Evolutionary conservation across 1,139 yeast species (phyloP).

Genomic region (Kluyveromyces sp.): DNA sequence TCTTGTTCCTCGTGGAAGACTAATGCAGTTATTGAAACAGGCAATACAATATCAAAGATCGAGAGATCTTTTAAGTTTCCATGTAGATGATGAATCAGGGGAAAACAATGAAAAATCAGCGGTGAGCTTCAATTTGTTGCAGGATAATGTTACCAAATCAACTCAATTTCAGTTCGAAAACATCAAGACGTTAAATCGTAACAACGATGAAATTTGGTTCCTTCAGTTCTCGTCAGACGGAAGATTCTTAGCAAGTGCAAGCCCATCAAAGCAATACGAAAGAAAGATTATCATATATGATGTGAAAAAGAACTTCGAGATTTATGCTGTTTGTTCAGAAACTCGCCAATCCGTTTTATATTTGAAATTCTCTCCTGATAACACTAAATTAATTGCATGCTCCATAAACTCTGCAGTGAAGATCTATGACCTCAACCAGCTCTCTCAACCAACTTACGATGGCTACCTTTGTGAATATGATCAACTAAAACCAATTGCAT

Average conservation of each 20-base stretch:
- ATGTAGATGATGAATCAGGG: slow-evolving; percentile 15
- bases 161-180: slow-evolving; percentile 21
- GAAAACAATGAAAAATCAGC: background rate
- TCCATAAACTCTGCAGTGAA: slow-evolving; percentile 60
- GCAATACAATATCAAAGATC: slow-evolving; percentile 43
- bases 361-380: slow-evolving; percentile 65
- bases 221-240: slow-evolving; percentile 76
- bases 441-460: slow-evolving; percentile 7
- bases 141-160: slow-evolving; percentile 22
- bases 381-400: slow-evolving; percentile 57
- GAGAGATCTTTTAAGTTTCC: slow-evolving; percentile 33
- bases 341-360: slow-evolving; percentile 59
- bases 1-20: slow-evolving; percentile 45
- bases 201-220: slow-evolving; percentile 79
- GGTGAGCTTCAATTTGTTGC: slow-evolving; percentile 19
- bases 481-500: slow-evolving; percentile 4
- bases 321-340: slow-evolving; percentile 36
- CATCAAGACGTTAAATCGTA: slow-evolving; percentile 40
- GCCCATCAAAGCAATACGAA: slow-evolving; percentile 47
- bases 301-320: slow-evolving; percentile 46
- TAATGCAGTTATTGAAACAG: slow-evolving; percentile 44
- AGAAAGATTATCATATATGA: slow-evolving; percentile 55
- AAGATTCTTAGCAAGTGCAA: slow-evolving; percentile 63
- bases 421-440: slow-evolving; percentile 49
- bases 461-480: slow-evolving; percentile 5